Percentiles rank a stretch among this genome's conserved stretches.
phyloP scores from a whole-genome alignment of 2,329 filamentous ascomycete genomes.

The Fusarium fracticaudum region DNA sequence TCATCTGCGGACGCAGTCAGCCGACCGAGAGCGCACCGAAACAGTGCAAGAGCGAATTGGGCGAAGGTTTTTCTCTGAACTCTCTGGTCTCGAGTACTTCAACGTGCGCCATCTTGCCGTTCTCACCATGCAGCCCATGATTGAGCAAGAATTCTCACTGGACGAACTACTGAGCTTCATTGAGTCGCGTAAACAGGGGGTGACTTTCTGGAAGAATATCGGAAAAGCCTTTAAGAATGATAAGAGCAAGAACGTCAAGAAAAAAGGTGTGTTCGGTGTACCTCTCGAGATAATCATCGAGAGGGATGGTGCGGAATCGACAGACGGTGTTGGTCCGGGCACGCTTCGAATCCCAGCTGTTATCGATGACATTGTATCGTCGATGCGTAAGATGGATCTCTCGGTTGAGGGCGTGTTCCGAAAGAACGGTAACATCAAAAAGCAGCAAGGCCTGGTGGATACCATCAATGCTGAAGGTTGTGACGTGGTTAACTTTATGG shows the following conservation, averaged over 20 bases:
- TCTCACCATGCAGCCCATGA: slow-evolving; percentile 90
- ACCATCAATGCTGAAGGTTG: slow-evolving; percentile 87
- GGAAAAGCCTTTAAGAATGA: slow-evolving; percentile 95
- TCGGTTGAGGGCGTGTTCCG: slow-evolving; percentile 98
- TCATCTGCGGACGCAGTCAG: slow-evolving; percentile 70
- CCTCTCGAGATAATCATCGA: slow-evolving; percentile 89
- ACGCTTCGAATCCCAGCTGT: slow-evolving; percentile 91
- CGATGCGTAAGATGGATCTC: slow-evolving; percentile 99
- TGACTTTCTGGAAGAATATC: slow-evolving; percentile 98
- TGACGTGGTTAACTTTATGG: slow-evolving; percentile 84
- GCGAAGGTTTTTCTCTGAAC: slow-evolving; percentile 93
- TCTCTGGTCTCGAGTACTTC: slow-evolving; percentile 95
- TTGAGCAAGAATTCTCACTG: slow-evolving; percentile 90
- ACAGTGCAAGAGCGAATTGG: slow-evolving; percentile 62
- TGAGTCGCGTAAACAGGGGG: slow-evolving; percentile 80
- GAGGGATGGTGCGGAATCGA: slow-evolving; percentile 95
- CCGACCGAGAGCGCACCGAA: slow-evolving; percentile 62
- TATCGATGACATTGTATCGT: slow-evolving; percentile 91
- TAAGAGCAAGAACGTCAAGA: slow-evolving; percentile 79
- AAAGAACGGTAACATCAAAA: slow-evolving; percentile 98
- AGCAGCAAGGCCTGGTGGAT: slow-evolving; percentile 85
- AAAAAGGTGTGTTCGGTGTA: slow-evolving; percentile 94
- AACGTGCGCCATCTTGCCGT: slow-evolving; percentile 96
- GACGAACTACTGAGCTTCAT: slow-evolving; percentile 94
- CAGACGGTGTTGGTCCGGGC: slow-evolving; percentile 92